phyloP scores from a whole-genome alignment of 148 eudicot genomes.

The Chenopodium formosanum region DNA sequence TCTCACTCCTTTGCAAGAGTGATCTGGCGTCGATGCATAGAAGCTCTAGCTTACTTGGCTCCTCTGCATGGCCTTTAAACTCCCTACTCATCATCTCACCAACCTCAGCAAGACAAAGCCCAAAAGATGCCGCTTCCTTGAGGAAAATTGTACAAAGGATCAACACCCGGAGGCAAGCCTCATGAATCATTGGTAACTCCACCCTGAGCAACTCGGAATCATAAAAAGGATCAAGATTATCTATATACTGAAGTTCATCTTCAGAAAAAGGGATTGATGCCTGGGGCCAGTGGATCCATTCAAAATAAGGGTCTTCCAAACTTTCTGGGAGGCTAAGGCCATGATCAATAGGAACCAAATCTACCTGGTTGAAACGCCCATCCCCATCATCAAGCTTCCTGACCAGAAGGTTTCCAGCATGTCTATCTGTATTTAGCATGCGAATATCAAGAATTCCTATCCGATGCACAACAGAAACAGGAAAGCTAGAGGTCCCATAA shows the following conservation, averaged over 20 bases:
- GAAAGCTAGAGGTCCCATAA: conserved; percentile 89
- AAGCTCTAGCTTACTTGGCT: conserved; percentile 90
- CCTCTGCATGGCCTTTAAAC: conserved; percentile 80
- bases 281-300: conserved; percentile 99
- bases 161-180: conserved; percentile 88
- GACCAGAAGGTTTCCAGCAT: conserved; percentile 88
- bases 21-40: conserved; percentile 79
- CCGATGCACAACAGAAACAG: conserved; percentile 82
- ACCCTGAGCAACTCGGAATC: conserved; percentile 75
- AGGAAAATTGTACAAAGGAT: conserved; percentile 77
- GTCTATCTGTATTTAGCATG: conserved; percentile 89
- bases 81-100: conserved; percentile 99
- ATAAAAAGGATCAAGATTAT: conserved; percentile 58
- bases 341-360: conserved; percentile 91
- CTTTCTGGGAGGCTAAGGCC: conserved; percentile 96
- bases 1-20: conserved; percentile 50
- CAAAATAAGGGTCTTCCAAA: conserved; percentile 95
- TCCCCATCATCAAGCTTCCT: conserved; percentile 59
- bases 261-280: conserved; percentile 95
- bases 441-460: conserved; percentile 91
- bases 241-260: conserved; percentile 88
- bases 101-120: conserved; percentile 90
- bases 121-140: conserved; percentile 79
- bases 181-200: conserved; percentile 93
- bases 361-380: conserved; percentile 79